Percentiles rank a stretch among this genome's conserved stretches.
These are phyloP conservation scores for Dentiscutata heterogama DNA, from an alignment of 371 early-diverging fungal genomes.

Conservation along the genomic window DNA sequence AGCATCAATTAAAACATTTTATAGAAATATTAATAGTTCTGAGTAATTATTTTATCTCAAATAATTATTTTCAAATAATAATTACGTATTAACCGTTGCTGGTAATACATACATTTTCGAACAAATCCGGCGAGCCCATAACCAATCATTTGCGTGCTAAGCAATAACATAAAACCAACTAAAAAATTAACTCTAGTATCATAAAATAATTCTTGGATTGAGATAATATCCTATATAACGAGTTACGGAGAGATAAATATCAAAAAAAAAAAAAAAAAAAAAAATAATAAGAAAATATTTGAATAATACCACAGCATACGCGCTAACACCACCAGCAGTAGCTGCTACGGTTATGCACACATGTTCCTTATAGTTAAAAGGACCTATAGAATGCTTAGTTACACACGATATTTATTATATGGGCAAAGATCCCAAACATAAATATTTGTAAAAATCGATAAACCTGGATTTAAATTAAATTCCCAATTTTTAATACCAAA, in stretches of 20 bases:
- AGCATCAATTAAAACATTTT: no score
- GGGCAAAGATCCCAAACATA: neutral
- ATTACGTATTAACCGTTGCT: no score
- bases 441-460: no score
- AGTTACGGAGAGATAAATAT: neutral
- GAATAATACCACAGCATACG: slow-evolving; percentile 14
- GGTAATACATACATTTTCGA: slow-evolving; percentile 6
- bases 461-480: slow-evolving; percentile 58
- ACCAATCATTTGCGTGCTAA: slow-evolving; percentile 35
- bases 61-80: no score
- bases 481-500: neutral
- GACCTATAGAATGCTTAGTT: slow-evolving; percentile 49
- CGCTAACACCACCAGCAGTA: slow-evolving; percentile 44
- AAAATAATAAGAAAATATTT: no score
- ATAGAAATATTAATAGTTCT: no score
- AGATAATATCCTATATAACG: neutral
- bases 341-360: slow-evolving; percentile 54
- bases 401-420: neutral
- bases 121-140: slow-evolving; percentile 35
- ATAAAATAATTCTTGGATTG: slow-evolving; percentile 36
- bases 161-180: neutral
- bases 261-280: no score
- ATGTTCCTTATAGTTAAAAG: slow-evolving; percentile 66
- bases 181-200: neutral
- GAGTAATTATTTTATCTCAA: no score